Percentiles rank a stretch among this genome's conserved stretches.
phyloP scores from a whole-genome alignment of 163 green algal genomes.

The Coccomyxa subellipsoidea region DNA sequence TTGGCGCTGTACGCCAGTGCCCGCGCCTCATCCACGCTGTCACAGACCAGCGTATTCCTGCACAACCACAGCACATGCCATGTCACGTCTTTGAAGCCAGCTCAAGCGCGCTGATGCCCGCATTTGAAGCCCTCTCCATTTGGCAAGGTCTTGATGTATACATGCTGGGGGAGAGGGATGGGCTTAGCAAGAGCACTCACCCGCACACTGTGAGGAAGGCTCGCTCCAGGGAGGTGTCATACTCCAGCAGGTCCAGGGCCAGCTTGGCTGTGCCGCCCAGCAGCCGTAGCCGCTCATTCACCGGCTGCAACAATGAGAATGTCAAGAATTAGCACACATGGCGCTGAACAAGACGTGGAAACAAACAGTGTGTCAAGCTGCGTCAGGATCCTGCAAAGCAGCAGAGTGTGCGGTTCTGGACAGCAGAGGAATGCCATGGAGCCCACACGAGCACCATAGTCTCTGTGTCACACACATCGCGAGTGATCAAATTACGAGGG shows the following conservation, averaged over 20 bases:
- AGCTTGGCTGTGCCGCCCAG: slow-evolving; percentile 76
- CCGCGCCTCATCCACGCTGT: slow-evolving; percentile 79
- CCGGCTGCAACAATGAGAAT: slow-evolving; percentile 5
- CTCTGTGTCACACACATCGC: too few species aligned
- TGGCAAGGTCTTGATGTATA: too few species aligned
- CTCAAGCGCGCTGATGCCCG: too few species aligned
- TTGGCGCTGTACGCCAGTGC: slow-evolving; percentile 60
- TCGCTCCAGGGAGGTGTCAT: slow-evolving; percentile 49
- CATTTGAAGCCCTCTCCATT: too few species aligned
- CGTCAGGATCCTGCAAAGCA: too few species aligned
- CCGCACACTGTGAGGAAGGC: slow-evolving; percentile 64
- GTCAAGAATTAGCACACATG: not conserved
- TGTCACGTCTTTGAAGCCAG: too few species aligned
- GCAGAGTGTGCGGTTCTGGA: too few species aligned
- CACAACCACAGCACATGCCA: not conserved
- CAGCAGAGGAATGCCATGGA: too few species aligned
- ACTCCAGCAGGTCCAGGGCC: slow-evolving; percentile 83
- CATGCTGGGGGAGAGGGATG: not conserved
- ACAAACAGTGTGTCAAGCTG: too few species aligned
- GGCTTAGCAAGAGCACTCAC: slow-evolving; percentile 23
- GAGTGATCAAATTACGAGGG: too few species aligned
- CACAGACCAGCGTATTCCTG: slow-evolving; percentile 88
- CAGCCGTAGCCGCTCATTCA: slow-evolving; percentile 78
- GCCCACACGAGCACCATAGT: too few species aligned
- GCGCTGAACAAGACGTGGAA: too few species aligned